Evolutionary conservation across 2,329 filamentous ascomycete genomes (phyloP).

Genomic region (Lecanicillium sp.): DNA sequence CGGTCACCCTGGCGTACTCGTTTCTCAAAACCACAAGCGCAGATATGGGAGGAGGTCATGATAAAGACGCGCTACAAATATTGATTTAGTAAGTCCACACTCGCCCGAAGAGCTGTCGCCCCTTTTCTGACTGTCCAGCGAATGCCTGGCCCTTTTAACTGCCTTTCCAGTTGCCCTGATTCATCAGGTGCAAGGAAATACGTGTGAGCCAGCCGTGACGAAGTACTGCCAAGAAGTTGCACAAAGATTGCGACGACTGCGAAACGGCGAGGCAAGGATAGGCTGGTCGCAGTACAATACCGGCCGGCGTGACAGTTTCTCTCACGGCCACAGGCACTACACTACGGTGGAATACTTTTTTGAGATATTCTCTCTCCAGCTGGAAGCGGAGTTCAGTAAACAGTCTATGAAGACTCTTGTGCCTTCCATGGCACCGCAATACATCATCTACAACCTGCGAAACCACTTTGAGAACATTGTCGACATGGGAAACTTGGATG

Average conservation of each 20-base stretch:
- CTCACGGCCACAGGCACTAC: slow-evolving; percentile 1
- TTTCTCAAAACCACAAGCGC: slow-evolving; percentile 15
- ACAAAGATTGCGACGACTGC: slow-evolving; percentile 11
- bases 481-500: slow-evolving; percentile 13
- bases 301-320: background rate
- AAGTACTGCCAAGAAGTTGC: slow-evolving; percentile 15
- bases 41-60: background rate
- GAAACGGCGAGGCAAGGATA: slow-evolving; percentile 2
- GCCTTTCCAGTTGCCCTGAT: slow-evolving; percentile 19
- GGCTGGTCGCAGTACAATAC: background rate
- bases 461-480: slow-evolving; percentile 19
- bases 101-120: background rate
- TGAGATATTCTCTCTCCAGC: slow-evolving; percentile 17
- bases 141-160: slow-evolving; percentile 17
- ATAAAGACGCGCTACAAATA: slow-evolving; percentile 11
- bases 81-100: slow-evolving; percentile 14
- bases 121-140: slow-evolving; percentile 13
- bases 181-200: slow-evolving; percentile 16
- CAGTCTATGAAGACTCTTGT: slow-evolving; percentile 5
- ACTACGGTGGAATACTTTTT: slow-evolving; percentile 16
- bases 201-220: slow-evolving; percentile 17
- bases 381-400: slow-evolving; percentile 15
- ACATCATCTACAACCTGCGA: slow-evolving; percentile 17
- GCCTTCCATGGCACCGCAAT: slow-evolving; percentile 14
- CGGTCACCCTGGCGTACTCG: slow-evolving; percentile 13